Conservation (phyloP, 1,284 basidiomycete species). For the Apiotrichum siamense region DNA sequence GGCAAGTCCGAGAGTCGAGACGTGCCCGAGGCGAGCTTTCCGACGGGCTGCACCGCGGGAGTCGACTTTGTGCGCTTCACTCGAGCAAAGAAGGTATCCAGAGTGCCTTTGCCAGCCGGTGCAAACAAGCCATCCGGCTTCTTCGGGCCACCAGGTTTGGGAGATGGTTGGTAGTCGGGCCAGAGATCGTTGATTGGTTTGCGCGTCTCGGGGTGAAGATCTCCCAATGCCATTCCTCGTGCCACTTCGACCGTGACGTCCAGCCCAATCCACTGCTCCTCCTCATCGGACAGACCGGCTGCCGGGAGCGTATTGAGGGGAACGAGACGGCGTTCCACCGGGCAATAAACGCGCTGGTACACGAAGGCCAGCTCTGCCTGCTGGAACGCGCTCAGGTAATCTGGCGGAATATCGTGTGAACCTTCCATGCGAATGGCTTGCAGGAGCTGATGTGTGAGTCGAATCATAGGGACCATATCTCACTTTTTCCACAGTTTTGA, state of each 20-base stretch:
- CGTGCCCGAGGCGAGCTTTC: slow-evolving; percentile 29
- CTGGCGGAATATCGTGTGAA: slow-evolving; percentile 69
- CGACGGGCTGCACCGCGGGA: slow-evolving; percentile 31
- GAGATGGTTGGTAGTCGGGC: slow-evolving; percentile 51
- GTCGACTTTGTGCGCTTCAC: slow-evolving; percentile 20
- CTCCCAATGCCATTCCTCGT: slow-evolving; percentile 63
- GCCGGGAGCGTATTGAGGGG: slow-evolving; percentile 59
- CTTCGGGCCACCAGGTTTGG: neutral
- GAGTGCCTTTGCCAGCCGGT: slow-evolving; percentile 18
- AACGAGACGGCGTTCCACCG: slow-evolving; percentile 59
- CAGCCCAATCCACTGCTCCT: slow-evolving; percentile 71
- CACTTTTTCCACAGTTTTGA: slow-evolving; percentile 81
- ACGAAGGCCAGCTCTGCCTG: slow-evolving; percentile 89
- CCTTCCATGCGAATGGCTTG: slow-evolving; percentile 75
- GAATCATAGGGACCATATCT: too few species aligned
- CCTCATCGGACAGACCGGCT: slow-evolving; percentile 54
- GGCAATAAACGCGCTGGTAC: slow-evolving; percentile 90
- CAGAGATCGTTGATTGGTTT: slow-evolving; percentile 73
- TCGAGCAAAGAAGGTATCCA: slow-evolving; percentile 41
- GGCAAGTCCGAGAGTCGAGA: slow-evolving; percentile 34
- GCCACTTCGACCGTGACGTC: slow-evolving; percentile 43
- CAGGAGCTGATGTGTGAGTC: slow-evolving; percentile 51
- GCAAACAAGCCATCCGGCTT: neutral
- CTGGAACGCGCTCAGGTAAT: slow-evolving; percentile 62
- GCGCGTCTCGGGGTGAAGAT: slow-evolving; percentile 68